phyloP scores from a whole-genome alignment of 116 monocot species.

The Zostera marina region DNA sequence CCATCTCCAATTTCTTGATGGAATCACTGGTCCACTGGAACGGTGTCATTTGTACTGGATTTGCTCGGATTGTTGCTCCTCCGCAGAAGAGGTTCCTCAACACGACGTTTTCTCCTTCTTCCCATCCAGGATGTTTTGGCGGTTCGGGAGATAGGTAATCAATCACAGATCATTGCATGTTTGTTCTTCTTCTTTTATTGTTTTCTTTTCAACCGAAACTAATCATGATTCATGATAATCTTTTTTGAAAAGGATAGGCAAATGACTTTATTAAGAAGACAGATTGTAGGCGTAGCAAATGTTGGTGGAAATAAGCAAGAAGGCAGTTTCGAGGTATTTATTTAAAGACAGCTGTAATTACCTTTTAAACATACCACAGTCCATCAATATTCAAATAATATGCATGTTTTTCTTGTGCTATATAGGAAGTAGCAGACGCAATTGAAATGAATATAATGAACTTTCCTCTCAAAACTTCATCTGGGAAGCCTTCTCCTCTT shows the following conservation, averaged over 20 bases:
- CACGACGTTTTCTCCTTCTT: too few species aligned
- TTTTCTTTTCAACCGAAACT: too few species aligned
- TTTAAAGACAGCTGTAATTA: neutral
- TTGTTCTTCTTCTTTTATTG: too few species aligned
- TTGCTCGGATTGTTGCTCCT: too few species aligned
- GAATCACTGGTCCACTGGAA: too few species aligned
- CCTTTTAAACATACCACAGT: neutral
- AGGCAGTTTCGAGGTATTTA: conserved; percentile 1
- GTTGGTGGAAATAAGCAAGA: neutral
- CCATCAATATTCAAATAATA: conserved; percentile 1
- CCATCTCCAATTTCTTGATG: too few species aligned
- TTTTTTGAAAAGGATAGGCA: conserved; percentile 2
- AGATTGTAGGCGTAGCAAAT: neutral
- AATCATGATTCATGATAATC: too few species aligned
- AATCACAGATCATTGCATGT: too few species aligned
- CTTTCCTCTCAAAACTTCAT: conserved; percentile 34
- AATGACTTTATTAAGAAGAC: neutral
- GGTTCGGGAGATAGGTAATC: too few species aligned
- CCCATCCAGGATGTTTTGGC: too few species aligned
- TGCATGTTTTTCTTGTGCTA: neutral
- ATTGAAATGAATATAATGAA: conserved; percentile 8
- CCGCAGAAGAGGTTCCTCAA: neutral
- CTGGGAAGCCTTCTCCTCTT: conserved; percentile 55
- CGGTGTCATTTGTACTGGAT: too few species aligned
- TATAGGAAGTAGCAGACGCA: conserved; percentile 23